Conservation (phyloP, 2,329 filamentous ascomycete genomes). For the Colletotrichum phormii region DNA sequence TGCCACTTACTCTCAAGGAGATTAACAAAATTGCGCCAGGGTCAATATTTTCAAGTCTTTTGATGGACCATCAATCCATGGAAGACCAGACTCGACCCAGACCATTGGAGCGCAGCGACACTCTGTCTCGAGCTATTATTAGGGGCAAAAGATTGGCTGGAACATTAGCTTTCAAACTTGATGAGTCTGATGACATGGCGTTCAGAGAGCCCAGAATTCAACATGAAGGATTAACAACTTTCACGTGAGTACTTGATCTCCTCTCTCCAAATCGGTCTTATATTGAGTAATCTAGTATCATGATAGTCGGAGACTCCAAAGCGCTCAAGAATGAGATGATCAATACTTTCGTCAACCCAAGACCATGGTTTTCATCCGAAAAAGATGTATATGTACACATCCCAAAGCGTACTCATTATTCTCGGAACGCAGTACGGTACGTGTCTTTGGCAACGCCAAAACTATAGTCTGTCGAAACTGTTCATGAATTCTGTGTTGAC, state of each 20-base stretch:
- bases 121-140: not conserved
- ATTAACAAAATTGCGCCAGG: not conserved
- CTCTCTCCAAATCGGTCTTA: not conserved
- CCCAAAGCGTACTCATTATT: not conserved
- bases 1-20: not conserved
- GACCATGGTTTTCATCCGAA: not conserved
- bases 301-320: not conserved
- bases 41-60: not conserved
- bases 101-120: rapidly evolving
- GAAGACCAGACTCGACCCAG: not conserved
- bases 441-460: not conserved
- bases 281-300: not conserved
- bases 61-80: not conserved
- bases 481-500: too few relatives aligned
- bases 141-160: not conserved
- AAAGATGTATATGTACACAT: not conserved
- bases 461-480: too few relatives aligned
- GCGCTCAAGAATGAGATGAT: not conserved
- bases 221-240: not conserved
- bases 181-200: not conserved
- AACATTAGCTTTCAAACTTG: rapidly evolving
- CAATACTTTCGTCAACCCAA: not conserved
- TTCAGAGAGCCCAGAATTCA: not conserved
- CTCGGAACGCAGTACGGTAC: not conserved
- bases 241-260: not conserved